A percentile compares a stretch with the other conserved stretches of the same genome.
These are phyloP conservation scores for Tylopilus cervinicoccineus DNA, from an alignment of 768 basidiomycete species.

Conservation along the genomic window DNA sequence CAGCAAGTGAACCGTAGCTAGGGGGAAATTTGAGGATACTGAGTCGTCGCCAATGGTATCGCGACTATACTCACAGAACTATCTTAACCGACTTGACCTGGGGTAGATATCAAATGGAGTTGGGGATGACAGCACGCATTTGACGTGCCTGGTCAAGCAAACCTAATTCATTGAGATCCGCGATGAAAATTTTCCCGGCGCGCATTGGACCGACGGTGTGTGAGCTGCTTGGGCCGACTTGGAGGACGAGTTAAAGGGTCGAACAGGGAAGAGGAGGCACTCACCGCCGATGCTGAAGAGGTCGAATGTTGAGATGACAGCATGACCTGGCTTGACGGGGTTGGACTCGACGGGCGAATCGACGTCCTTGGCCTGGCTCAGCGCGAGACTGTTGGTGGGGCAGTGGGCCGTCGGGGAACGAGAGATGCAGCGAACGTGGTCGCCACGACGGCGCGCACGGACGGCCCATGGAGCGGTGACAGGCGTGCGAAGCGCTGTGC, in stretches of 20 bases:
- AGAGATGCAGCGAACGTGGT: constrained; percentile 15
- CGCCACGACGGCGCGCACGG: neutral
- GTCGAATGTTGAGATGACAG: constrained; percentile 92
- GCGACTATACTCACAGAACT: constrained; percentile 55
- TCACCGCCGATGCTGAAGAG: constrained; percentile 86
- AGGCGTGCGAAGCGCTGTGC: constrained; percentile 5
- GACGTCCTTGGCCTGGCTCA: neutral
- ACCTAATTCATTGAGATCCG: constrained; percentile 62
- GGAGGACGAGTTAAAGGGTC: constrained; percentile 27
- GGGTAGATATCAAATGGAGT: neutral
- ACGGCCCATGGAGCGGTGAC: neutral
- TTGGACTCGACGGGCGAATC: constrained; percentile 8
- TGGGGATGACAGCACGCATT: neutral
- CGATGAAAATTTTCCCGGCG: constrained; percentile 84
- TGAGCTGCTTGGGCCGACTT: constrained; percentile 56
- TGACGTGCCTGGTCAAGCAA: constrained; percentile 61
- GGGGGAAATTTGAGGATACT: constrained; percentile 1
- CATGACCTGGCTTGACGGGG: constrained; percentile 58
- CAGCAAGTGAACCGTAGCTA: constrained; percentile 90
- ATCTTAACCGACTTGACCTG: constrained; percentile 78
- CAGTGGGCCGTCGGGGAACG: neutral
- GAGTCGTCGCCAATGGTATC: no score
- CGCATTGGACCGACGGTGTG: constrained; percentile 87
- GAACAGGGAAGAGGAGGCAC: constrained; percentile 17
- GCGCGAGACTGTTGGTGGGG: constrained; percentile 7